phyloP scores from a whole-genome alignment of 257 asterid genomes.

The Plantago major region DNA sequence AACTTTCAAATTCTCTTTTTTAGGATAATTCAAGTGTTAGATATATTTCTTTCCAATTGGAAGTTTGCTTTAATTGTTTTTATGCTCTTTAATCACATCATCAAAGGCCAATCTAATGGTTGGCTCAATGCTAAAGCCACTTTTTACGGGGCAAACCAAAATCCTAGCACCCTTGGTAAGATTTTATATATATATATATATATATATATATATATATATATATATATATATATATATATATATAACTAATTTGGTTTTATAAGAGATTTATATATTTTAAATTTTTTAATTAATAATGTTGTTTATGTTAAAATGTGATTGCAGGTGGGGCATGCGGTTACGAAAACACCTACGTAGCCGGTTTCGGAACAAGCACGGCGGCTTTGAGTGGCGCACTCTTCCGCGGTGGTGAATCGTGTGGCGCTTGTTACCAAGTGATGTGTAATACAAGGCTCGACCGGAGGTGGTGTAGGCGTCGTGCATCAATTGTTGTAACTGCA shows the following conservation, averaged over 20 bases:
- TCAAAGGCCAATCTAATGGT: conserved; percentile 23
- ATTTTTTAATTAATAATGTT: neutral
- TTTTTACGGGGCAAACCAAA: conserved; percentile 55
- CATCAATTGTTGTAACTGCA: conserved; percentile 51
- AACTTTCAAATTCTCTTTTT: neutral
- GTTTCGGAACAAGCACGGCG: conserved; percentile 56
- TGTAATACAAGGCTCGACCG: conserved; percentile 42
- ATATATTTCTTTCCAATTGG: conserved; percentile 15
- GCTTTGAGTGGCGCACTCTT: conserved; percentile 58
- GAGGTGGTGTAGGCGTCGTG: conserved; percentile 52
- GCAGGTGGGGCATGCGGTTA: conserved; percentile 76
- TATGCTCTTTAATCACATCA: conserved; percentile 26
- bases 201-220: neutral
- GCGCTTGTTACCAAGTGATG: conserved; percentile 49
- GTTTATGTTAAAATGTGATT: neutral
- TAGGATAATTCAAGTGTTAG: neutral
- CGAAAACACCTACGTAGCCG: conserved; percentile 46
- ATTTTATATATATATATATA: neutral
- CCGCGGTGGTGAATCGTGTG: conserved; percentile 60
- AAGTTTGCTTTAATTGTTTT: conserved; percentile 18
- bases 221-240: neutral
- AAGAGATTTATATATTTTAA: neutral
- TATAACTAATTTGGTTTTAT: neutral
- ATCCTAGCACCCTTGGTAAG: conserved; percentile 63
- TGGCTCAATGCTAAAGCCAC: conserved; percentile 65